Base-by-base conservation (phyloP, 176 grass and related monocot genomes). In the Bonia amplexicaulis region DNA sequence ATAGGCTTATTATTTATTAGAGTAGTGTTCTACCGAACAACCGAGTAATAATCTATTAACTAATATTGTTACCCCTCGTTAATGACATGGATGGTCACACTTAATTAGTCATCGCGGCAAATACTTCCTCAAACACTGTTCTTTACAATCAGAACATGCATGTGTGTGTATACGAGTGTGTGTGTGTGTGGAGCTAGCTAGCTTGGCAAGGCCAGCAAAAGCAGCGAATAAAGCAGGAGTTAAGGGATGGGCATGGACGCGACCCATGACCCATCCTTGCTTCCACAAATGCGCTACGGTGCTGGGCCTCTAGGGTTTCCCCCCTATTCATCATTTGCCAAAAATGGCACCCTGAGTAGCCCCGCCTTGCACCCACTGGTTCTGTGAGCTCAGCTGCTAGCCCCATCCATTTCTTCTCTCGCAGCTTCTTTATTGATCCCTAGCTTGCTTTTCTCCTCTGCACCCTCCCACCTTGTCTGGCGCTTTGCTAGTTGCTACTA, bases 261-360 rank as follows among this genome's bases (percentile, higher is more conserved):
- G 83, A 69, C 65, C 62, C 45, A 20, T 13, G 3, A 7, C 58
- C 77, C 31, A 51, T 65, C 41, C 77, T 86, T 52, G 68, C 75
- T 90, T 86, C 88, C 88, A 9, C 25, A 82, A 90, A 90, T 79
- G 88, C 78, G 78, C 78, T 77, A 71, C 78, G 63, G 2, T 14
- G 83, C 71, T 9, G 46, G 55, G 22, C 19, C 12, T 67, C 88
- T 90, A 90, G 83, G 88, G 88, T 82, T 90, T 72, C 65, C 54
- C 54, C 72, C 72, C 78, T 45, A 40, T 12, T 37, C 2, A 71
- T 86, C 71, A 78, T 77, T 90, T 90, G 78, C 88, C 88, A 14
- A 67, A 86, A 90, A 82, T 16, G 83, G 88, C 42, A 90, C 26
- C 42, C 69, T 29, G 59, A 44, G 14, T 9, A 72, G 71, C 42